phyloP scores from a whole-genome alignment of 164 flowering plant genomes.

The Tinospora cordifolia region DNA sequence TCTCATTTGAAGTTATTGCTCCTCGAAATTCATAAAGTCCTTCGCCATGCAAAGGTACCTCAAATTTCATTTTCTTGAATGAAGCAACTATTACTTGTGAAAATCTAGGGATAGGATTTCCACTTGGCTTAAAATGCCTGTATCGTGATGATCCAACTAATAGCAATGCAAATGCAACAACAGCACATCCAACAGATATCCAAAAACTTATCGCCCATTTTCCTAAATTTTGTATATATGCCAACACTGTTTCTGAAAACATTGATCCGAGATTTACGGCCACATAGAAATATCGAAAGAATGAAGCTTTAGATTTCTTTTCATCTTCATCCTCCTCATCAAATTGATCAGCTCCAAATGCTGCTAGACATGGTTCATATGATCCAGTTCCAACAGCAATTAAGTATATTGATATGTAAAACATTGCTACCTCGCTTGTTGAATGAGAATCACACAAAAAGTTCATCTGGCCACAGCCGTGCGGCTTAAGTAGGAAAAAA shows the following conservation, averaged over 20 bases:
- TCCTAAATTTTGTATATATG: constrained; percentile 33
- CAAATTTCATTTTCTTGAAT: constrained; percentile 22
- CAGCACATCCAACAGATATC: constrained; percentile 29
- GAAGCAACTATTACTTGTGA: constrained; percentile 44
- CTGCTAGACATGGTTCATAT: constrained; percentile 35
- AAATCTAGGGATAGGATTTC: constrained; percentile 45
- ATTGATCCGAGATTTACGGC: constrained; percentile 46
- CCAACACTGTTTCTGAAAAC: constrained; percentile 41
- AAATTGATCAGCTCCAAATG: constrained; percentile 48
- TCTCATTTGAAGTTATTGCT: constrained; percentile 12
- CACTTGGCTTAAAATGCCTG: constrained; percentile 36
- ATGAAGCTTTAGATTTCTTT: constrained; percentile 27
- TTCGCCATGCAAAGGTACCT: constrained; percentile 24
- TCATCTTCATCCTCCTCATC: constrained; percentile 37
- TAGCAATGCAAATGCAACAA: constrained; percentile 19
- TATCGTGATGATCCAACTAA: constrained; percentile 30
- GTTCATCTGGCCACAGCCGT: constrained; percentile 41
- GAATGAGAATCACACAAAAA: constrained; percentile 30
- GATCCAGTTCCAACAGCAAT: constrained; percentile 48
- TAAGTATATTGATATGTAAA: constrained; percentile 38
- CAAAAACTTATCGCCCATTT: constrained; percentile 36
- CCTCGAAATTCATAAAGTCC: constrained; percentile 31
- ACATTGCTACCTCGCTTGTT: constrained; percentile 18
- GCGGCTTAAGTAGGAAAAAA: constrained; percentile 31
- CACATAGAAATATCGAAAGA: constrained; percentile 40